These are phyloP conservation scores for Cryptococcus sp. DNA, from an alignment of 1,284 basidiomycete species.

Conservation along the genomic window DNA sequence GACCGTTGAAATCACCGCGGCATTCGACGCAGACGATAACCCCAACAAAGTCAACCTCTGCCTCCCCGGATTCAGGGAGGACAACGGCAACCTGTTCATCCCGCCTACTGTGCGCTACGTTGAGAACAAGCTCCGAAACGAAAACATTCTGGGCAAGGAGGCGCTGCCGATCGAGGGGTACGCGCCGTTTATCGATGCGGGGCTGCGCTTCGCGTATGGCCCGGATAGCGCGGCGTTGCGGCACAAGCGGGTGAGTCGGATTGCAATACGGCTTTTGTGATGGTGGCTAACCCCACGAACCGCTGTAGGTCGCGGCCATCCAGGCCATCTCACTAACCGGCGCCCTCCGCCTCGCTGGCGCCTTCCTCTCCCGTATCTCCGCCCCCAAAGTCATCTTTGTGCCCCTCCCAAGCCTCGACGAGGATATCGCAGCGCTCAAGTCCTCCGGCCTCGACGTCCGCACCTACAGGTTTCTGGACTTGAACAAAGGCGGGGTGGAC, in stretches of 20 bases:
- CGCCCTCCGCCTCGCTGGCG: slow-evolving; percentile 85
- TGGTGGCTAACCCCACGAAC: not conserved
- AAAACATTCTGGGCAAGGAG: slow-evolving; percentile 29
- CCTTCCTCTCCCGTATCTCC: slow-evolving; percentile 75
- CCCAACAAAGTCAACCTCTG: slow-evolving; percentile 88
- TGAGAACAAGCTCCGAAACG: slow-evolving; percentile 36
- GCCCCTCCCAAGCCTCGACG: slow-evolving; percentile 40
- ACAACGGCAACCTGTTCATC: slow-evolving; percentile 80
- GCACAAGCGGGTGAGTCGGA: slow-evolving; percentile 53
- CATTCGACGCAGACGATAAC: slow-evolving; percentile 78
- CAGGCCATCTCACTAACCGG: slow-evolving; percentile 96
- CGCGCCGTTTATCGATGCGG: slow-evolving; percentile 40
- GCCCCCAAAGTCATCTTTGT: slow-evolving; percentile 27
- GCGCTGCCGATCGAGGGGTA: slow-evolving; percentile 43
- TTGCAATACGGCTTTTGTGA: not conserved
- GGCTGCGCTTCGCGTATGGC: slow-evolving; percentile 42
- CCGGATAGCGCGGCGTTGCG: slow-evolving; percentile 66
- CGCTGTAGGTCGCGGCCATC: slow-evolving; percentile 51
- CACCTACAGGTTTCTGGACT: slow-evolving; percentile 69
- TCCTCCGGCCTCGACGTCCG: slow-evolving; percentile 45
- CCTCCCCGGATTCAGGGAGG: slow-evolving; percentile 83
- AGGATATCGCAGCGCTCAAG: slow-evolving; percentile 38
- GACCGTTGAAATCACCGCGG: slow-evolving; percentile 51
- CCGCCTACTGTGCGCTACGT: slow-evolving; percentile 90
- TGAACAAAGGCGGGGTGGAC: slow-evolving; percentile 83